Conservation (phyloP, 805 yeast species). For the Debaryomyces maramus region DNA sequence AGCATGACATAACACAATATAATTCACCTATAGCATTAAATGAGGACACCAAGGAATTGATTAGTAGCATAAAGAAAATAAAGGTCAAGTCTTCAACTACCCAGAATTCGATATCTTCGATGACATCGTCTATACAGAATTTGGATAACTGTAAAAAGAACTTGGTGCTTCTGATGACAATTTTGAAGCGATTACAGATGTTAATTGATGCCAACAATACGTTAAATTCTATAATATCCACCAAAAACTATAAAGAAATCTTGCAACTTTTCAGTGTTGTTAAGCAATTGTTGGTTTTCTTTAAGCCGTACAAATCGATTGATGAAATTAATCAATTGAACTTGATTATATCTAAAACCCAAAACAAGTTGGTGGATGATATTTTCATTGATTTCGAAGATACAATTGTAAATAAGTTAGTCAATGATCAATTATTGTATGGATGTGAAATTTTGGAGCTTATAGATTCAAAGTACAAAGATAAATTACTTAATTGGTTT, state of each 20-base stretch:
- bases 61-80: constrained; percentile 47
- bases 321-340: constrained; percentile 72
- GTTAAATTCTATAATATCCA: constrained; percentile 47
- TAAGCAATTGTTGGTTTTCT: constrained; percentile 66
- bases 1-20: constrained; percentile 34
- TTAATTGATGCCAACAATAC: constrained; percentile 71
- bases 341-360: constrained; percentile 57
- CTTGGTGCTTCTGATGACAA: constrained; percentile 79
- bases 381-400: constrained; percentile 72
- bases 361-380: constrained; percentile 62
- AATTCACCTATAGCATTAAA: constrained; percentile 25
- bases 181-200: constrained; percentile 85
- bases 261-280: constrained; percentile 67
- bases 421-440: constrained; percentile 42
- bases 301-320: constrained; percentile 79
- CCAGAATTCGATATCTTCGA: constrained; percentile 58
- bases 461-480: constrained; percentile 52
- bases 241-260: constrained; percentile 55
- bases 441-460: constrained; percentile 77
- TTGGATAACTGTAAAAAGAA: constrained; percentile 84
- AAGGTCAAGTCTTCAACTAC: constrained; percentile 52
- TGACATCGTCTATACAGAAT: constrained; percentile 75
- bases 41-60: constrained; percentile 39
- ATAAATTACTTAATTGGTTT: constrained; percentile 71
- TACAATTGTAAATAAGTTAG: constrained; percentile 30